These are phyloP conservation scores for Podospora pseudoanserina DNA, from an alignment of 495 filamentous ascomycete species.

Conservation along the genomic window DNA sequence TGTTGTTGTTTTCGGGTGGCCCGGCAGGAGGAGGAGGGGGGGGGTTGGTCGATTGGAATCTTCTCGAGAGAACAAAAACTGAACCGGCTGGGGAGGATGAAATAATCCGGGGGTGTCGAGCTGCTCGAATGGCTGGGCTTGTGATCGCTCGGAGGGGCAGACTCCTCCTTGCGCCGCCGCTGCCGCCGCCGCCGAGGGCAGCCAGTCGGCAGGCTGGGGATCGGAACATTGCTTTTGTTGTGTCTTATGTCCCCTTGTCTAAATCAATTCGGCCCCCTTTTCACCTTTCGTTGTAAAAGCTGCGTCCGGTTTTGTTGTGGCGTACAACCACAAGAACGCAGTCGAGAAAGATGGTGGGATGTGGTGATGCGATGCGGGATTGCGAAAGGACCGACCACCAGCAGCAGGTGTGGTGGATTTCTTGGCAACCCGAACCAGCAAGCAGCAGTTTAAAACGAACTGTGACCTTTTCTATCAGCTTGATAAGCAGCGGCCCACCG, in stretches of 20 bases:
- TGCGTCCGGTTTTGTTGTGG: too few relatives aligned
- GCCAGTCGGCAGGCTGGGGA: slow-evolving; percentile 31
- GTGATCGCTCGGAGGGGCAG: slow-evolving; percentile 24
- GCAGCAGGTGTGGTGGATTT: too few relatives aligned
- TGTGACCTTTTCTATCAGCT: too few relatives aligned
- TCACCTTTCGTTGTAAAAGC: too few relatives aligned
- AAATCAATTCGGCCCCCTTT: neutral
- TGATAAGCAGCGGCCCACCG: too few relatives aligned
- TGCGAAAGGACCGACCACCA: too few relatives aligned
- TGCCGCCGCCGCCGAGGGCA: slow-evolving; percentile 16
- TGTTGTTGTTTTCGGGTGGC: neutral
- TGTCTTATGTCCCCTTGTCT: neutral
- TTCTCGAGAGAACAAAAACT: neutral
- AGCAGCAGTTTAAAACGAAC: too few relatives aligned
- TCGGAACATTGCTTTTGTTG: slow-evolving; percentile 25
- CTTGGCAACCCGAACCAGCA: too few relatives aligned
- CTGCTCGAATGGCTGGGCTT: slow-evolving; percentile 16
- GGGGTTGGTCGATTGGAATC: slow-evolving; percentile 29
- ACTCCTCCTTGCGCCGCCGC: neutral
- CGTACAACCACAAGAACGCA: too few relatives aligned
- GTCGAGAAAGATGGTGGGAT: too few relatives aligned
- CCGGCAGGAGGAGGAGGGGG: neutral
- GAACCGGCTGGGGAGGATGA: slow-evolving; percentile 10
- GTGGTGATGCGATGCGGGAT: too few relatives aligned
- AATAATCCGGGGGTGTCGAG: slow-evolving; percentile 16